Evolutionary conservation across 257 asterid genomes (phyloP), one percentile per base, ranked within the genome.

Genomic region (Solanum paucissectum): DNA sequence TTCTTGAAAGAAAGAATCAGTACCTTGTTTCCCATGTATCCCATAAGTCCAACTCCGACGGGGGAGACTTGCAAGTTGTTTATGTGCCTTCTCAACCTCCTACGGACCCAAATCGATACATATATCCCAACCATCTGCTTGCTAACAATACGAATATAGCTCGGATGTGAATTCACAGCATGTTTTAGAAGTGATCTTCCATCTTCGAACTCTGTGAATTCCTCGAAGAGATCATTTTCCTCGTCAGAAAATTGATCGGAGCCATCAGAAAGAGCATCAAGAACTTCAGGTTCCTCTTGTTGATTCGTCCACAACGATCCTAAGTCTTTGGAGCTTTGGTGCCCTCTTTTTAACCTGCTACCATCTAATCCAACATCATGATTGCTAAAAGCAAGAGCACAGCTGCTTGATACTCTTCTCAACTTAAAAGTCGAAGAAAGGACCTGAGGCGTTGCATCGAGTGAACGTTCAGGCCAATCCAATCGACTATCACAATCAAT

Each of bases 41-140:
- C 99, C 99, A 97, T 95, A 71, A 93, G 94, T 87, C 99, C 99
- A 52, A 97, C 98, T 74, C 99, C 99, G 83, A 97, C 99, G 20
- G 95, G 89, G 38, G 99, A 95, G 83, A 97, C 98, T 55, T 90
- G 94, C 88, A 89, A 81, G 84, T 89, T 86, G 18, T 86, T 81
- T 33, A 89, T 86, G 66, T 86, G 90, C n/a, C 85, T 86, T 69
- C 90, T 85, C 88, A 89, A 89, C 40, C 87, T 83, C 84, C 90
- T 82, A 38, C 89, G 87, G 11, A 89, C 89, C 90, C 90, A 89
- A 75, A 89, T 55, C 10, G 89, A 86, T 46, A 89, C 66, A 86
- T 86, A 89, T 86, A 89, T 86, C 25, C 90, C 90, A 27, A 89
- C 90, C 90, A 89, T 89, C 32, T 89, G 90, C 87, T 89, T 89